A percentile compares a stretch with the other conserved stretches of the same genome.
Conservation (phyloP, 1,139 yeast genomes). For the Zygoascus meyerae region DNA sequence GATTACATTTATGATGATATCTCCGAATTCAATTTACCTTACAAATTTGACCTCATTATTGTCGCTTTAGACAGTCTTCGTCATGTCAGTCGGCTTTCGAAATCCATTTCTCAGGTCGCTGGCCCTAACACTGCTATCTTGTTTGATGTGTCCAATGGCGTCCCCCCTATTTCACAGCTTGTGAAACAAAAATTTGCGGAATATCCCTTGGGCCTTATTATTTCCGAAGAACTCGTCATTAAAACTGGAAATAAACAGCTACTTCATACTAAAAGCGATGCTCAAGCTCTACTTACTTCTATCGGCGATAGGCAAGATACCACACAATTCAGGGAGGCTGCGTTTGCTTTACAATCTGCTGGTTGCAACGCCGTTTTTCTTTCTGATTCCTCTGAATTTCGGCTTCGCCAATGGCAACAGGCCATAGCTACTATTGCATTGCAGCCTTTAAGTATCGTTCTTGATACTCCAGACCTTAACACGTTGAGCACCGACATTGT, state of each 20-base stretch:
- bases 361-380: conserved; percentile 22
- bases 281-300: conserved; percentile 16
- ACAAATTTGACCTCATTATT: conserved; percentile 26
- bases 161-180: conserved; percentile 28
- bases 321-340: conserved; percentile 7
- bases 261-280: conserved; percentile 11
- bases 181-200: conserved; percentile 28
- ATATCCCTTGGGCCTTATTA: conserved; percentile 10
- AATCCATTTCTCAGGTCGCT: conserved; percentile 21
- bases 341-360: conserved; percentile 18
- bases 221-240: conserved; percentile 13
- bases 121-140: conserved; percentile 27
- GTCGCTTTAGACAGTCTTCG: conserved; percentile 27
- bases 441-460: conserved; percentile 65
- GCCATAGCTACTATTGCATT: conserved; percentile 75
- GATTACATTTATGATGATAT: conserved; percentile 16
- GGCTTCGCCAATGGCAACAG: conserved; percentile 76
- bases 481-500: conserved; percentile 58
- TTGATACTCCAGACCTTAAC: conserved; percentile 63
- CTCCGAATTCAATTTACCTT: conserved; percentile 9
- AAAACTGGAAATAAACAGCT: conserved; percentile 10
- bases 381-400: conserved; percentile 38
- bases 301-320: too few species aligned
- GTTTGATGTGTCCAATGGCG: conserved; percentile 30
- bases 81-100: conserved; percentile 26